phyloP scores from a whole-genome alignment of 2,329 filamentous ascomycete genomes.

The Sarocladium brachiariae region DNA sequence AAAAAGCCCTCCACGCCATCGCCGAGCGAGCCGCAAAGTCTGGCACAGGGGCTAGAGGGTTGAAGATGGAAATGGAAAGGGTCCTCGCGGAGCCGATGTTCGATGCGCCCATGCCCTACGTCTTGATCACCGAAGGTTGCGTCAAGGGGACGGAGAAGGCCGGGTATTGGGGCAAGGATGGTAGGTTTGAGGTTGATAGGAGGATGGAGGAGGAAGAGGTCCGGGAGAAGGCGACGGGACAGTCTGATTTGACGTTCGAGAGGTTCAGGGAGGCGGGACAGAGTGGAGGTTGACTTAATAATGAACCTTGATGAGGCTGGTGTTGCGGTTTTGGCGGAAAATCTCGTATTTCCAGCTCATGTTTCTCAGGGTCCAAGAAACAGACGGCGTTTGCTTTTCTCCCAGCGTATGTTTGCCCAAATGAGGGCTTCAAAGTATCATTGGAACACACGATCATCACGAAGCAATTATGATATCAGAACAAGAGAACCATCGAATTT shows the following conservation, averaged over 20 bases:
- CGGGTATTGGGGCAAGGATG: slow-evolving; percentile 61
- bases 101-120: slow-evolving; percentile 68
- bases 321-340: no score
- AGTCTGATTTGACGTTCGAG: slow-evolving; percentile 27
- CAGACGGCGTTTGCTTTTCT: slow-evolving; percentile 1
- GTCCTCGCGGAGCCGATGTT: slow-evolving; percentile 77
- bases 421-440: no score
- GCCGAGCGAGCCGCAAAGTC: slow-evolving; percentile 57
- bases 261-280: slow-evolving; percentile 39
- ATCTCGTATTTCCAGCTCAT: no score
- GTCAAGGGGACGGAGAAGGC: slow-evolving; percentile 56
- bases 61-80: slow-evolving; percentile 76
- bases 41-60: slow-evolving; percentile 69
- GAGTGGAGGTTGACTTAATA: slow-evolving; percentile 39
- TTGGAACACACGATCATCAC: neutral
- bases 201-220: slow-evolving; percentile 58
- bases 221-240: neutral
- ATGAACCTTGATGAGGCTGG: no score
- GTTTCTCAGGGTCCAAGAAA: no score
- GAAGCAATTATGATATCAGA: neutral
- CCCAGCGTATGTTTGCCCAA: no score
- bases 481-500: slow-evolving; percentile 20
- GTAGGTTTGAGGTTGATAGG: slow-evolving; percentile 62
- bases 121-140: slow-evolving; percentile 65
- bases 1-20: slow-evolving; percentile 70